Percentiles rank a stretch among this genome's conserved stretches.
These are phyloP conservation scores for Acacia melanoxylon DNA, from an alignment of 306 rosid genomes.

Conservation along the genomic window DNA sequence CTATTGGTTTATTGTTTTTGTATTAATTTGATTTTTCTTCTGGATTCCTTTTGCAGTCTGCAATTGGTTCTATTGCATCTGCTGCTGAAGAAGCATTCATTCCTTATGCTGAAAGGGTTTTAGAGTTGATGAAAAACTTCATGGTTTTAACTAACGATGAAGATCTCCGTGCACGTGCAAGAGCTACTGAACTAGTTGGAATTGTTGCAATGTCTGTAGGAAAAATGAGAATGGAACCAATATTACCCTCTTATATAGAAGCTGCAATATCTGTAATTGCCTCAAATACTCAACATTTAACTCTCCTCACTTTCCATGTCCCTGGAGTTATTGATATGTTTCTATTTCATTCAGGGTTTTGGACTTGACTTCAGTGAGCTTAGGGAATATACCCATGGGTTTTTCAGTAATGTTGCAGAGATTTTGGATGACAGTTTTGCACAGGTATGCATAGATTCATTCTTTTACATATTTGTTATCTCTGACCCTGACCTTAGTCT, in stretches of 20 bases:
- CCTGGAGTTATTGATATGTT: slow-evolving; percentile 33
- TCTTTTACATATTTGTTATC: slow-evolving; percentile 24
- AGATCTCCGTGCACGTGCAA: slow-evolving; percentile 92
- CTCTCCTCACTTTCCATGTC: slow-evolving; percentile 12
- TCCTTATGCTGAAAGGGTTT: slow-evolving; percentile 94
- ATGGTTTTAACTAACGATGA: slow-evolving; percentile 90
- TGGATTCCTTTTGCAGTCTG: slow-evolving; percentile 68
- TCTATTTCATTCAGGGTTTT: slow-evolving; percentile 69
- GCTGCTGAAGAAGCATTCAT: slow-evolving; percentile 94
- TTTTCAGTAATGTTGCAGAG: slow-evolving; percentile 94
- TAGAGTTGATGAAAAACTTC: slow-evolving; percentile 92
- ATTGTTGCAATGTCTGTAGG: slow-evolving; percentile 98
- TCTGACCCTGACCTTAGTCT: slow-evolving; percentile 33
- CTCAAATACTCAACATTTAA: slow-evolving; percentile 14
- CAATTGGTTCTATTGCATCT: slow-evolving; percentile 96
- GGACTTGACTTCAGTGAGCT: slow-evolving; percentile 90
- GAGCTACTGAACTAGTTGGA: slow-evolving; percentile 99
- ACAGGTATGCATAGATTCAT: slow-evolving; percentile 58
- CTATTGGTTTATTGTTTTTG: slow-evolving; percentile 18
- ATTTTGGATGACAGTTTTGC: slow-evolving; percentile 82
- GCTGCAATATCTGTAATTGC: slow-evolving; percentile 89
- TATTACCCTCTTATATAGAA: slow-evolving; percentile 86
- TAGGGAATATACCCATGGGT: slow-evolving; percentile 97
- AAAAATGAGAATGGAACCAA: slow-evolving; percentile 82
- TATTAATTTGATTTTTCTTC: slow-evolving; percentile 22